Evolutionary conservation across 441 rosid genomes (phyloP), one percentile per base, ranked within the genome.

Genomic region (Erodium moschatum): DNA sequence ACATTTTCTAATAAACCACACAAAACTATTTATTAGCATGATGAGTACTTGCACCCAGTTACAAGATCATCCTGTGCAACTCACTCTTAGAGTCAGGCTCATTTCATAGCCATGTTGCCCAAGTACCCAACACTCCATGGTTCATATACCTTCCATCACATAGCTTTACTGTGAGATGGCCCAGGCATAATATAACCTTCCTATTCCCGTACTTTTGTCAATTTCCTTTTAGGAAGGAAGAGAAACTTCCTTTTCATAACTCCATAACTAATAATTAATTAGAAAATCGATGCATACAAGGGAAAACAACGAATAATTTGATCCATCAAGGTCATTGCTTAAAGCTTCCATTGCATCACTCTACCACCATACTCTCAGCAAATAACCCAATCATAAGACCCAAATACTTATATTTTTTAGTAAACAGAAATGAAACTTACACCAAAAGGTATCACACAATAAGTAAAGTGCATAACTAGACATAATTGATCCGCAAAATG

Each of bases 51-150:
- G 24, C 10, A 56, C 18, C 11, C 24, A 1, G 62, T 56, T 1
- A 56, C 6, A 56, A 18, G 61, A 54, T 6, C 24, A 21, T 54
- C 61, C 4, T 8, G 10, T 54, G 24, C 24, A 54, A 54, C 63
- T 56, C 29, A 56, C 19, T 24, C 29, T 7, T 56, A 38, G 8
- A 38, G 42, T 56, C 63, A 19, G 24, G 12, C 63, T 19, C 63
- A 58, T 58, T 58, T 58, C 63, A 58, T 9, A 58, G 27, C 19
- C 29, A 58, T 58, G 63, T 19, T 19, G 27, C 63, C 12, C 4
- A 10, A 58, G 63, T 20, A 58, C 63, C 63, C 63, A 58, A 46
- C 13, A 58, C 63, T 58, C 13, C 63, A 7, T 56, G 54, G 16
- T 46, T n/a, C 54, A 46, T 46, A 46, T 12, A 44, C 35, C 50